These are phyloP conservation scores for Camelina neglecta DNA, from an alignment of 345 rosid species.

Conservation along the genomic window DNA sequence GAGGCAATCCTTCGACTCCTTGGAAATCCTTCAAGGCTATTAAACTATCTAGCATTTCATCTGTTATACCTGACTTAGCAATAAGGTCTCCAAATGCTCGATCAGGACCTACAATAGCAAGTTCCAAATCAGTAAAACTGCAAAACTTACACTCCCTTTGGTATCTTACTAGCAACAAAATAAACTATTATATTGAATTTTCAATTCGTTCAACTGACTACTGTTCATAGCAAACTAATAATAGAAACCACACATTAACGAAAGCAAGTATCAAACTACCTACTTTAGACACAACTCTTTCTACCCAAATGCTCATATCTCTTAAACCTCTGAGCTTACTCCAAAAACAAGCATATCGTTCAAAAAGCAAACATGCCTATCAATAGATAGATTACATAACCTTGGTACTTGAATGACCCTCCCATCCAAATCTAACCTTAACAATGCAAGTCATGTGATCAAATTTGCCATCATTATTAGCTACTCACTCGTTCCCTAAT, in stretches of 20 bases:
- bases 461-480: not conserved
- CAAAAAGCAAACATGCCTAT: not conserved
- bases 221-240: not conserved
- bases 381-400: not conserved
- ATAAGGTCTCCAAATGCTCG: conserved; percentile 96
- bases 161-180: not conserved
- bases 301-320: not conserved
- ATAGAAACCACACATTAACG: not conserved
- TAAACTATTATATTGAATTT: not conserved
- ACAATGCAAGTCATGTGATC: not conserved
- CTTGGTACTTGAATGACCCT: conserved; percentile 11
- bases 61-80: conserved; percentile 89
- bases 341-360: not conserved
- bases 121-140: conserved; percentile 23
- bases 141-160: not conserved
- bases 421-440: conserved; percentile 13
- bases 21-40: conserved; percentile 86
- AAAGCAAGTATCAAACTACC: conserved; percentile 7
- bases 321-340: conserved; percentile 1
- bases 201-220: not conserved
- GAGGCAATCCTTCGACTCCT: conserved; percentile 85
- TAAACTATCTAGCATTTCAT: conserved; percentile 90
- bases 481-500: not conserved
- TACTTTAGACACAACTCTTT: conserved; percentile 16
- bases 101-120: conserved; percentile 65